Conservation (phyloP, 352 stramenopile species). For the Phytophthora vignae region DNA sequence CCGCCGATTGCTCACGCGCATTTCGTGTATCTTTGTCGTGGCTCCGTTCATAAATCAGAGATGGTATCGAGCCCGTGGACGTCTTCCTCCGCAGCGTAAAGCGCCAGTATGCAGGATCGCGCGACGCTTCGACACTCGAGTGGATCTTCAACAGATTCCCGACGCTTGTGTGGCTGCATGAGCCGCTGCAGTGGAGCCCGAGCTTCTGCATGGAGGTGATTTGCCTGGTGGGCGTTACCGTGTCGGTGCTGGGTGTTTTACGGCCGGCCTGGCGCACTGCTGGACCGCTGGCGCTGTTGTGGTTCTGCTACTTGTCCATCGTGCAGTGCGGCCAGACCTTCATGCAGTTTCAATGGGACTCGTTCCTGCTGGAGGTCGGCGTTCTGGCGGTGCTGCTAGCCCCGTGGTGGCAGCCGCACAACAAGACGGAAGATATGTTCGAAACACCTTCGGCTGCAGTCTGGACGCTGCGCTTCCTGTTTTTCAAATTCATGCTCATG, state of each 20-base stretch:
- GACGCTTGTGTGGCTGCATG: conserved; percentile 67
- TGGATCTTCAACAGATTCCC: conserved; percentile 41
- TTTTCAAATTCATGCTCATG: conserved; percentile 97
- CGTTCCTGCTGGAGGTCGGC: conserved; percentile 89
- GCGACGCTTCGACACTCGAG: conserved; percentile 21
- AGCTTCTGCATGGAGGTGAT: conserved; percentile 64
- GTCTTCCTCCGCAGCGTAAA: conserved; percentile 55
- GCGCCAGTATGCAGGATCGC: conserved; percentile 14
- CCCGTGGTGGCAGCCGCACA: conserved; percentile 40
- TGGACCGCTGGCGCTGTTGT: conserved; percentile 45
- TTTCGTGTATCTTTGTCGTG: conserved; percentile 17
- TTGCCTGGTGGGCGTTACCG: conserved; percentile 41
- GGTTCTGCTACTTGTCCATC: conserved; percentile 83
- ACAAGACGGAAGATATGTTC: conserved; percentile 25
- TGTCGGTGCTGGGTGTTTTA: conserved; percentile 41
- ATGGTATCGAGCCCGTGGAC: conserved; percentile 69
- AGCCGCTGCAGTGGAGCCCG: conserved; percentile 48
- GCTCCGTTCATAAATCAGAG: conserved; percentile 37
- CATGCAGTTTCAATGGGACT: conserved; percentile 94
- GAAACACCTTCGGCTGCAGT: conserved; percentile 39
- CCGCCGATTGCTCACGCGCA: conserved; percentile 9
- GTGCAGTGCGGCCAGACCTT: conserved; percentile 87
- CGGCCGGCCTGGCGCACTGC: conserved; percentile 42
- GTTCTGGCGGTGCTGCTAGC: conserved; percentile 68
- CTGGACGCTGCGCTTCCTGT: conserved; percentile 87